Conservation (phyloP, 2,329 filamentous ascomycete genomes). For the Arthrocladium fulminans region DNA sequence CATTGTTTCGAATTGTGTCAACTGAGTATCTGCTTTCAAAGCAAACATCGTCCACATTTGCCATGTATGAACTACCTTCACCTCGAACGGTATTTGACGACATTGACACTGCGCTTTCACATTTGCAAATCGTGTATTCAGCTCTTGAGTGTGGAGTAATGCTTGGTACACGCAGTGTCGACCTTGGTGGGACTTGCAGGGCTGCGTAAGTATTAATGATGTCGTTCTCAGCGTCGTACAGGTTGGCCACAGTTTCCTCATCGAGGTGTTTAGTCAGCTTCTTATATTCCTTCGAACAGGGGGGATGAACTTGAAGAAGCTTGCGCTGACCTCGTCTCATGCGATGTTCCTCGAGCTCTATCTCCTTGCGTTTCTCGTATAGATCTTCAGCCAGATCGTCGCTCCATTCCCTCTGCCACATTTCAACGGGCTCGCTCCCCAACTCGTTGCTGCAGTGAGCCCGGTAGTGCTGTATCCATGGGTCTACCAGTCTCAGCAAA, state of each 20-base stretch:
- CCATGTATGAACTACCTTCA: neutral
- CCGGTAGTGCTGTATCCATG: slow-evolving; percentile 2
- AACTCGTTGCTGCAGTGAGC: neutral
- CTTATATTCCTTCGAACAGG: neutral
- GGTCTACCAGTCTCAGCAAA: slow-evolving; percentile 3
- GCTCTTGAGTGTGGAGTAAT: neutral
- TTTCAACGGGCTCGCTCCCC: neutral
- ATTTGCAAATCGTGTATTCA: neutral
- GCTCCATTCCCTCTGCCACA: neutral
- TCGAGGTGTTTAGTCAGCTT: slow-evolving; percentile 1
- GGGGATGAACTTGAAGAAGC: neutral
- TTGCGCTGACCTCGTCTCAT: neutral
- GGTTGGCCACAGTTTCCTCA: neutral
- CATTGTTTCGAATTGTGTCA: slow-evolving; percentile 2
- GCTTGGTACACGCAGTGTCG: neutral
- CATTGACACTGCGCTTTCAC: neutral
- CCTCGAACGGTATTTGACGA: neutral
- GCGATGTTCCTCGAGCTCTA: slow-evolving; percentile 6
- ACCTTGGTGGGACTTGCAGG: neutral
- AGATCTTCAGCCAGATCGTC: slow-evolving; percentile 3
- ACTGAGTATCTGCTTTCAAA: slow-evolving; percentile 7
- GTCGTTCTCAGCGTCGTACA: slow-evolving; percentile 7
- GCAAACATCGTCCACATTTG: neutral
- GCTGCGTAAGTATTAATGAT: slow-evolving; percentile 6
- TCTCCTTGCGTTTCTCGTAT: slow-evolving; percentile 4